Evolutionary conservation across 2,329 filamentous ascomycete species (phyloP), one percentile per base, ranked within the genome.

Genomic region (Nigrograna mackinnonii): DNA sequence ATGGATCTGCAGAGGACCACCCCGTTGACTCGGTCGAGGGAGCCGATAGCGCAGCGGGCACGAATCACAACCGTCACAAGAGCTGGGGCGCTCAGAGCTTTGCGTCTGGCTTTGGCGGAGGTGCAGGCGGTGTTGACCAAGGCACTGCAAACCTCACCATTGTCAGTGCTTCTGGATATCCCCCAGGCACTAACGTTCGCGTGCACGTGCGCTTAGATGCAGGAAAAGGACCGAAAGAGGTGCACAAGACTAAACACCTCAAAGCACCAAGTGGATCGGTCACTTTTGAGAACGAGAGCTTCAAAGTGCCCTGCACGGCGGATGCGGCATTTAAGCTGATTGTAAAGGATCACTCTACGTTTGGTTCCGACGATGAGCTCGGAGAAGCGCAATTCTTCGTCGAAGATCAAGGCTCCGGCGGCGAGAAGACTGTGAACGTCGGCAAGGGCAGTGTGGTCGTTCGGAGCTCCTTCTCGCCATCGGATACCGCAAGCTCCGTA

Each of bases 181-280:
- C 90, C 13, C 72, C 85, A 2, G 82, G 82, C 5, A 79, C 89
- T 5, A 89, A 95, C 62, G 73, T 96, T n/a, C 91, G 89, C 59
- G 82, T 95, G 35, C 72, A 81, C 44, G 73, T 96, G 54, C 84
- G 83, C 42, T 83, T 88, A 54, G 64, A 88, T 22, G 75, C 77
- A 3, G 71, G 83, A 35, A 91, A 87, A 69, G 80, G 79, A 36
- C 49, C 49, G 30, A 96, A 94, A 73, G 82, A 87, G 34, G 75
- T 99, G 34, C 85, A 91, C 72, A 96, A 97, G 76, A 96, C 91
- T 17, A 95, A 96, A 67, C 87, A 94, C 51, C 82, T 88, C 73
- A 96, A 96, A 68, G 79, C 85, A 1, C 72, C 80, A 3, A 75
- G 74, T 1, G 89, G 87, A 2, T 49, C 48, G 19, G 60, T 64